These are phyloP conservation scores for Paspalum vaginatum DNA, from an alignment of 176 grass and related monocot species.

Conservation along the genomic window DNA sequence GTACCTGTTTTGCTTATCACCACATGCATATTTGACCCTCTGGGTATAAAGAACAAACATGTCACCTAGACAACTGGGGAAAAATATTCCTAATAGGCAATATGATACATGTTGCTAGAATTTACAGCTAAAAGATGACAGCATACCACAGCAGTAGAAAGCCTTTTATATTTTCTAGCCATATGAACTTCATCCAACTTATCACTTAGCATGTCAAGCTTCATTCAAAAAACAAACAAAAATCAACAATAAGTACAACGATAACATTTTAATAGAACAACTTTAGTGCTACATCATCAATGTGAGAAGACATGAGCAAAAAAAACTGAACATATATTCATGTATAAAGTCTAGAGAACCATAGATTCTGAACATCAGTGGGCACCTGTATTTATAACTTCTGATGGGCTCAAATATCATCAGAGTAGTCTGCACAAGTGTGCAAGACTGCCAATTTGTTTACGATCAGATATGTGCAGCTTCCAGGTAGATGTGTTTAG, in stretches of 20 bases:
- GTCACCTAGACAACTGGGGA: conserved; percentile 23
- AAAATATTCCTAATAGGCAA: conserved; percentile 46
- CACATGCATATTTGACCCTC: conserved; percentile 53
- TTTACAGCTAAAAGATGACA: conserved; percentile 34
- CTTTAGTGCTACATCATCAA: conserved; percentile 16
- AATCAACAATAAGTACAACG: conserved; percentile 39
- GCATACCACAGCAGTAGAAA: conserved; percentile 78
- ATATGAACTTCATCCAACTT: conserved; percentile 61
- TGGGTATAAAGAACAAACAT: conserved; percentile 54
- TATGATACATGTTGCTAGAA: conserved; percentile 30
- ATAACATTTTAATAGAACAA: conserved; percentile 8
- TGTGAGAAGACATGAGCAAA: neutral
- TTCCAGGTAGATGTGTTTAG: neutral
- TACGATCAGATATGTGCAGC: neutral
- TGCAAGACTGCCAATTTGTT: neutral
- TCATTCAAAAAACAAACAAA: conserved; percentile 47
- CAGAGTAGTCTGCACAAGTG: neutral
- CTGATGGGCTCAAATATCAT: conserved; percentile 8
- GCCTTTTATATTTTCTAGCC: conserved; percentile 62
- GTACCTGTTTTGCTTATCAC: conserved; percentile 63
- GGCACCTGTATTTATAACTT: neutral
- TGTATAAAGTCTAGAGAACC: conserved; percentile 13
- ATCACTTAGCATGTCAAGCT: conserved; percentile 67
- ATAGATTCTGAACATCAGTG: conserved; percentile 34
- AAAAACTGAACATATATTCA: conserved; percentile 20